Base-by-base conservation (phyloP, 2,329 filamentous ascomycete species). In the Fusarium liriodendri region DNA sequence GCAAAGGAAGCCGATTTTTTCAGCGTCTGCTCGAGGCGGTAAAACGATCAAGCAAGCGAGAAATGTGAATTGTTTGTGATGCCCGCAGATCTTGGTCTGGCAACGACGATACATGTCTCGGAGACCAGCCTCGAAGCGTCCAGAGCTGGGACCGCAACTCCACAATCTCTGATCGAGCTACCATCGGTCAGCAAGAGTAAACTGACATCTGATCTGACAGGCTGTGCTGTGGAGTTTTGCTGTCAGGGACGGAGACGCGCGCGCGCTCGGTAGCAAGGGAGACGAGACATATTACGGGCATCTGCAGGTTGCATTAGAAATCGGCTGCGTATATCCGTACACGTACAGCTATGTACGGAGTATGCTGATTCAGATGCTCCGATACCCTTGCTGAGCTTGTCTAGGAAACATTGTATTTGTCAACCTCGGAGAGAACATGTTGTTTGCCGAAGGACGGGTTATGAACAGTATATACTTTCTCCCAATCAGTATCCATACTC, bases 41-140 rank as follows among this genome's bases (percentile, higher is more conserved):
- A 50, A 50, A 50, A 29, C 14, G 25, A 50, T 50, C 45, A 27
- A n/a, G 45, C 25, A 50, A 29, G 35, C 52, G 61, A 74, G 71
- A 50, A 63, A 66, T 71, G 67, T 71, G 64, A 69, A 62, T 32
- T 74, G 71, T 66, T 55, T 74, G 64, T 72, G 67, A 63, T 47
- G 25, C 32, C 27, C 33, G 60, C 37, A 64, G 67, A 74, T 65
- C 67, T 64, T 67, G 64, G 60, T 60, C 64, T 74, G 50, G 50
- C 67, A 65, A 22, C 22, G 47, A 64, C 50, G 25, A 69, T 52
- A 37, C 38, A n/a, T 61, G 58, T 61, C 58, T 61, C 58, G 58
- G 35, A 64, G 72, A 73, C 55, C 72, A 67, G 37, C 63, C 11
- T n/a, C 22, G 27, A 55, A 55, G 61, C 33, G 18, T 37, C 32